Percentiles rank a stretch among this genome's conserved stretches.
Conservation (phyloP, 1,284 basidiomycete genomes). For the Sparassis latifolia region DNA sequence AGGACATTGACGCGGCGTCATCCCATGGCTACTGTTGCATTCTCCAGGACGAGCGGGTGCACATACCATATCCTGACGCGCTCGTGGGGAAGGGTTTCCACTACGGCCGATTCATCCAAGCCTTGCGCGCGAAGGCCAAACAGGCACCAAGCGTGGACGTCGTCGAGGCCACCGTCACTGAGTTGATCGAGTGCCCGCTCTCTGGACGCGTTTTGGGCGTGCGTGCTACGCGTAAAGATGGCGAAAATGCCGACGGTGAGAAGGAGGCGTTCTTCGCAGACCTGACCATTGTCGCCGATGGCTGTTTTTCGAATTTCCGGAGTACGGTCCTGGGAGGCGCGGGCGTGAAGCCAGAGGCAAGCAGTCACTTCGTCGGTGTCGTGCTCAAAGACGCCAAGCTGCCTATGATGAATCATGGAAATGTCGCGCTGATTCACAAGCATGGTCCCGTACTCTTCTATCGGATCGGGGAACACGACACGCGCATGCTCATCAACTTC, state of each 20-base stretch:
- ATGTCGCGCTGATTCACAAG: slow-evolving; percentile 71
- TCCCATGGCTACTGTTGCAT: slow-evolving; percentile 88
- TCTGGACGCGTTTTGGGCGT: slow-evolving; percentile 60
- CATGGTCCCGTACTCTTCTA: slow-evolving; percentile 86
- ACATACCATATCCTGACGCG: slow-evolving; percentile 83
- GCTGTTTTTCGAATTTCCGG: slow-evolving; percentile 89
- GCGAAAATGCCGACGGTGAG: slow-evolving; percentile 27
- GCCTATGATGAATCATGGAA: slow-evolving; percentile 83
- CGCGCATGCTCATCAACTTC: slow-evolving; percentile 91
- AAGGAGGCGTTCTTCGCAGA: slow-evolving; percentile 63
- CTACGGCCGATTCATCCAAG: slow-evolving; percentile 90
- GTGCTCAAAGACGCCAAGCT: slow-evolving; percentile 71
- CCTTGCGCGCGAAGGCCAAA: slow-evolving; percentile 64
- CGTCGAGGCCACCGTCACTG: slow-evolving; percentile 79
- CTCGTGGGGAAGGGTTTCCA: slow-evolving; percentile 82
- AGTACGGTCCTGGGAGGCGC: slow-evolving; percentile 44
- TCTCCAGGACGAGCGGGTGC: slow-evolving; percentile 59
- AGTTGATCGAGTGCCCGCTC: slow-evolving; percentile 58
- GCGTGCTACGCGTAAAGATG: slow-evolving; percentile 37
- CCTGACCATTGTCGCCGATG: slow-evolving; percentile 88
- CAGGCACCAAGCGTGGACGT: slow-evolving; percentile 60
- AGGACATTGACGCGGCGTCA: slow-evolving; percentile 84
- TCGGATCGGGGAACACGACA: slow-evolving; percentile 75
- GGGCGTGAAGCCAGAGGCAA: slow-evolving; percentile 45
- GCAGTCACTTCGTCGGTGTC: slow-evolving; percentile 80